Evolutionary conservation across 2,329 filamentous ascomycete genomes (phyloP), one percentile per base, ranked within the genome.

Genomic region (Trichophyton mentagrophytes): DNA sequence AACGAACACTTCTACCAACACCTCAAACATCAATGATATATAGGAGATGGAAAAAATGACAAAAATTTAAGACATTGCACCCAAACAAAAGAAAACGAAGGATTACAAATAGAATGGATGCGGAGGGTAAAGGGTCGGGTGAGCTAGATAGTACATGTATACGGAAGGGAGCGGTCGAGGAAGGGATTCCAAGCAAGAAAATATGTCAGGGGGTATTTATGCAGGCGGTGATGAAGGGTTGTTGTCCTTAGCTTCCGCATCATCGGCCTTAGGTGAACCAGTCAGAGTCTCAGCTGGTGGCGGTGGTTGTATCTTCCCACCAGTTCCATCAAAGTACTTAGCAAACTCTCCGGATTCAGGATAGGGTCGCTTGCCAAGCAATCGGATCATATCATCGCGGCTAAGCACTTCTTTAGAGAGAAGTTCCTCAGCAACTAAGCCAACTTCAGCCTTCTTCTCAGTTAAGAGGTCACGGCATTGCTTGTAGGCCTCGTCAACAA

Each of bases 401-500:
- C 86, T 85, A 22, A 99, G 81, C 68, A 96, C 86, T 77, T 99
- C 93, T 82, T 96, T 96, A 69, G 79, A 83, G 65, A 99, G 79
- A 61, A 99, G 79, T 76, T 99, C 93, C 78, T 99, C 91, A 0
- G 93, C 93, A 3, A 99, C 84, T 44, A 96, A 78, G 2, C 89
- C 90, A 40, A 99, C 82, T 76, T 97, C 89, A 68, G 82, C 80
- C 80, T 95, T 93, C 84, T 90, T 95, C 76, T 87, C 86, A 1
- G 81, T 82, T 58, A 99, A 80, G 27, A 99, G 82, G 53, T 89
- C 84, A 69, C 84, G 85, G 80, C 93, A 99, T 75, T 93, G 87
- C 74, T 88, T 84, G 80, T 99, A 96, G 1, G 93, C 93, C 71
- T 93, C 85, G 65, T 95, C 89, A 60, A 99, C 85, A 67, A 99